Evolutionary conservation across 163 green algal species (phyloP).

Genomic region (Scenedesmus sp.): DNA sequence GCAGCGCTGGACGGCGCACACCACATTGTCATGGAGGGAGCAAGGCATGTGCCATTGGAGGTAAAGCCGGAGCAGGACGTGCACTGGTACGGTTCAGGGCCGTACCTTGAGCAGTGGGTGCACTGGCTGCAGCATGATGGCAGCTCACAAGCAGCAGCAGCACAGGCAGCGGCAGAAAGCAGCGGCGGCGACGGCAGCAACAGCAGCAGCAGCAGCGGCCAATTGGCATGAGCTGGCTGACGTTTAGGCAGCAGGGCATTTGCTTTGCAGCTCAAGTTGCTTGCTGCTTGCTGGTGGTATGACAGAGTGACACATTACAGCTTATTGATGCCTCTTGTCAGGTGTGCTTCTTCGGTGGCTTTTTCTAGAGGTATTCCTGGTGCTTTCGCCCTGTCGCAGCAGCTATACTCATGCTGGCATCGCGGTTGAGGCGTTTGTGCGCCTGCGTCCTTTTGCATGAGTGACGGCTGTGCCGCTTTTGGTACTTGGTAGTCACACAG

Average conservation of each 20-base stretch:
- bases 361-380: too few relatives aligned
- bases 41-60: slow-evolving; percentile 52
- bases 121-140: slow-evolving; percentile 16
- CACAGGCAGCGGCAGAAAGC: neutral
- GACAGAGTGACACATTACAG: too few relatives aligned
- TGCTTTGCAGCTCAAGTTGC: neutral
- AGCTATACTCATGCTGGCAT: too few relatives aligned
- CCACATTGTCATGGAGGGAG: slow-evolving; percentile 56
- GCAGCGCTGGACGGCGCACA: slow-evolving; percentile 58
- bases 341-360: too few relatives aligned
- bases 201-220: neutral
- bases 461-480: too few relatives aligned
- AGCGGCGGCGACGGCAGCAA: neutral
- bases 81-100: slow-evolving; percentile 59
- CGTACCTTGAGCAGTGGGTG: slow-evolving; percentile 55
- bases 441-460: too few relatives aligned
- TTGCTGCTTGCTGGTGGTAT: neutral
- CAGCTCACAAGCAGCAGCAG: neutral
- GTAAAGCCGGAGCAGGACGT: slow-evolving; percentile 35
- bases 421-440: too few relatives aligned
- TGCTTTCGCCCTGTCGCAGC: too few relatives aligned
- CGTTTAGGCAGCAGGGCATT: neutral
- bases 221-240: neutral
- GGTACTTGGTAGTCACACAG: too few relatives aligned
- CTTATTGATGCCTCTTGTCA: too few relatives aligned